Evolutionary conservation across 768 basidiomycete species (phyloP).

Genomic region (Pulveroboletus sp.): DNA sequence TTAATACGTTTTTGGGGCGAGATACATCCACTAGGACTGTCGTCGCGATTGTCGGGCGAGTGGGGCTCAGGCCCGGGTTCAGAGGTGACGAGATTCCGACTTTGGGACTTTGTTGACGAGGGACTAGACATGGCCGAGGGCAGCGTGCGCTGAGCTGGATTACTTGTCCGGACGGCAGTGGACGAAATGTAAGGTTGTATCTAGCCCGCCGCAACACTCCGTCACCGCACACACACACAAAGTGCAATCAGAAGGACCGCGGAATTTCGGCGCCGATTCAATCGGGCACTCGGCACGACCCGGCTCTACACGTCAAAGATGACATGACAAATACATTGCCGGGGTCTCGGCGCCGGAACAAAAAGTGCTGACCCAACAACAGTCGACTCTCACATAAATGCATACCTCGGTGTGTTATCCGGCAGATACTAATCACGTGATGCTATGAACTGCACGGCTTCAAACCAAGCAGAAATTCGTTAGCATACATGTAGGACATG

Average conservation of each 20-base stretch:
- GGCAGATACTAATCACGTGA: too few relatives aligned
- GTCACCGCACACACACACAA: too few relatives aligned
- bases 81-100: slow-evolving; percentile 16
- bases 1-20: slow-evolving; percentile 45
- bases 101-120: slow-evolving; percentile 19
- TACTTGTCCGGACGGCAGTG: slow-evolving; percentile 8
- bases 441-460: too few relatives aligned
- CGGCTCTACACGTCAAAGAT: slow-evolving; percentile 5
- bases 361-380: too few relatives aligned
- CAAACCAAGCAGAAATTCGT: too few relatives aligned
- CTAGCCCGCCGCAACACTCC: too few relatives aligned
- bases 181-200: too few relatives aligned
- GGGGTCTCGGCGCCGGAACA: too few relatives aligned
- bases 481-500: too few relatives aligned
- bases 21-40: slow-evolving; percentile 23
- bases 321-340: too few relatives aligned
- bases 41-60: slow-evolving; percentile 28
- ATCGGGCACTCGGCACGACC: slow-evolving; percentile 20
- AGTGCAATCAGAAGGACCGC: not conserved
- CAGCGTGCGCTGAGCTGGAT: slow-evolving; percentile 1
- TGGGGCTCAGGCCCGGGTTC: slow-evolving; percentile 34
- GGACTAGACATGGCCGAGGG: slow-evolving; percentile 23
- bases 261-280: not conserved
- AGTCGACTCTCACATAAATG: too few relatives aligned
- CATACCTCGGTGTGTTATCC: too few relatives aligned